Conservation (phyloP, 345 rosid genomes). For the Bruguiera gymnorhiza region DNA sequence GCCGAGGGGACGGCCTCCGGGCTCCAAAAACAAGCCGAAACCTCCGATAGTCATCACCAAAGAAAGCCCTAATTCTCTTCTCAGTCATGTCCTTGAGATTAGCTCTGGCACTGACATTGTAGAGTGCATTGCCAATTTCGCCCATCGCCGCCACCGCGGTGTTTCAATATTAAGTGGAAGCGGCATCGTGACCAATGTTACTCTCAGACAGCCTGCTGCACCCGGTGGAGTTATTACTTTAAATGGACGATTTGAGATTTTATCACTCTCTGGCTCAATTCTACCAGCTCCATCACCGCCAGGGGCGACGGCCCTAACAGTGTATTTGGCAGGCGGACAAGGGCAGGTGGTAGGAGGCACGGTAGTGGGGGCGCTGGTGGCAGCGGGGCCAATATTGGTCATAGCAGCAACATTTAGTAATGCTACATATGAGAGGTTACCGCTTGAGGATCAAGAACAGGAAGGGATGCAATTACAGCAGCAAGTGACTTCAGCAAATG, state of each 20-base stretch:
- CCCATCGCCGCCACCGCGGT: slow-evolving; percentile 68
- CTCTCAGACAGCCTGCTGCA: slow-evolving; percentile 73
- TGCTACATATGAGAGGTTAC: slow-evolving; percentile 79
- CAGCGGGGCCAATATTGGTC: slow-evolving; percentile 85
- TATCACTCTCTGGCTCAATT: slow-evolving; percentile 73
- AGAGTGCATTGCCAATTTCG: slow-evolving; percentile 58
- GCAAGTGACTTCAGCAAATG: slow-evolving; percentile 33
- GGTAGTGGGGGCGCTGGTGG: slow-evolving; percentile 59
- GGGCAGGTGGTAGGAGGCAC: slow-evolving; percentile 92
- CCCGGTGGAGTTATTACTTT: slow-evolving; percentile 64
- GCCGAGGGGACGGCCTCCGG: slow-evolving; percentile 82
- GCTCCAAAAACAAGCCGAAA: slow-evolving; percentile 83
- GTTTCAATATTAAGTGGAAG: slow-evolving; percentile 77
- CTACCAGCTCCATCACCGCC: slow-evolving; percentile 72
- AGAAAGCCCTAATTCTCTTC: slow-evolving; percentile 80
- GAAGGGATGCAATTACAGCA: slow-evolving; percentile 37
- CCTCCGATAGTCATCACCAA: slow-evolving; percentile 69
- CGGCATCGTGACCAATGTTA: slow-evolving; percentile 70
- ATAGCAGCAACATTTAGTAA: slow-evolving; percentile 78
- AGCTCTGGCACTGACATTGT: slow-evolving; percentile 66
- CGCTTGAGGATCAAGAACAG: slow-evolving; percentile 56
- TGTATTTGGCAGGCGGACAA: slow-evolving; percentile 81
- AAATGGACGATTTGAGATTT: slow-evolving; percentile 85
- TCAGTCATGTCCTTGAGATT: slow-evolving; percentile 84
- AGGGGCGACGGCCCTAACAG: slow-evolving; percentile 67